Conservation (phyloP, 2,329 filamentous ascomycete species). For the Pseudogymnoascus sp. region DNA sequence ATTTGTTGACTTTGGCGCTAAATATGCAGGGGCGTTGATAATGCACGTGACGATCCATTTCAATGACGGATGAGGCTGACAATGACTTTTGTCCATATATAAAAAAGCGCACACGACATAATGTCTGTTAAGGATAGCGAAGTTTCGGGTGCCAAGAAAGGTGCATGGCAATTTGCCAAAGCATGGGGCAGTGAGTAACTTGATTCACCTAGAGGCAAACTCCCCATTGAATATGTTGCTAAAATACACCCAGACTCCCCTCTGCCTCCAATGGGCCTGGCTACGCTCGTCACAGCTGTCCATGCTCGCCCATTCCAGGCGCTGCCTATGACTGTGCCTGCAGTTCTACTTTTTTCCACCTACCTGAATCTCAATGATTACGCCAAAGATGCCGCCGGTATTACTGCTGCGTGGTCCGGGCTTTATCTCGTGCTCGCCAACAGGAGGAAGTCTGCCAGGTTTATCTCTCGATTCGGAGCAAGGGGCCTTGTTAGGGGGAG, state of each 20-base stretch:
- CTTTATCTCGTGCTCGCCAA: slow-evolving; percentile 55
- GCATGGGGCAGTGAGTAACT: slow-evolving; percentile 42
- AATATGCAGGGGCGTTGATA: slow-evolving; percentile 7
- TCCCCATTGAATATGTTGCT: slow-evolving; percentile 5
- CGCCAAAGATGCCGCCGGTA: slow-evolving; percentile 53
- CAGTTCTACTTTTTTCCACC: slow-evolving; percentile 54
- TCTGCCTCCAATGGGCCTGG: slow-evolving; percentile 54
- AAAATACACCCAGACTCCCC: slow-evolving; percentile 43
- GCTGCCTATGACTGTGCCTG: slow-evolving; percentile 59
- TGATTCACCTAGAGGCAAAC: not conserved
- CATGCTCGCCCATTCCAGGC: slow-evolving; percentile 57
- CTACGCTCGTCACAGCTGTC: slow-evolving; percentile 57
- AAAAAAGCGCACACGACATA: slow-evolving; percentile 7
- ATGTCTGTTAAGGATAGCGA: slow-evolving; percentile 21
- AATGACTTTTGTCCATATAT: slow-evolving; percentile 3
- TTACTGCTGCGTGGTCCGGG: slow-evolving; percentile 56
- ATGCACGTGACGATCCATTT: slow-evolving; percentile 4
- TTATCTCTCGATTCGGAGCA: slow-evolving; percentile 39
- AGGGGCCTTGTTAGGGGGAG: slow-evolving; percentile 43
- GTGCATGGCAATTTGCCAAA: slow-evolving; percentile 35
- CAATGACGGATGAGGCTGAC: slow-evolving; percentile 5
- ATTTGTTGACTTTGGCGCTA: slow-evolving; percentile 7
- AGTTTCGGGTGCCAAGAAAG: slow-evolving; percentile 28
- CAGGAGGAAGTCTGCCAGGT: slow-evolving; percentile 39
- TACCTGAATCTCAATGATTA: slow-evolving; percentile 57